These are phyloP conservation scores for Plectosphaerella plurivora DNA, from an alignment of 2,329 filamentous ascomycete genomes.

Conservation along the genomic window DNA sequence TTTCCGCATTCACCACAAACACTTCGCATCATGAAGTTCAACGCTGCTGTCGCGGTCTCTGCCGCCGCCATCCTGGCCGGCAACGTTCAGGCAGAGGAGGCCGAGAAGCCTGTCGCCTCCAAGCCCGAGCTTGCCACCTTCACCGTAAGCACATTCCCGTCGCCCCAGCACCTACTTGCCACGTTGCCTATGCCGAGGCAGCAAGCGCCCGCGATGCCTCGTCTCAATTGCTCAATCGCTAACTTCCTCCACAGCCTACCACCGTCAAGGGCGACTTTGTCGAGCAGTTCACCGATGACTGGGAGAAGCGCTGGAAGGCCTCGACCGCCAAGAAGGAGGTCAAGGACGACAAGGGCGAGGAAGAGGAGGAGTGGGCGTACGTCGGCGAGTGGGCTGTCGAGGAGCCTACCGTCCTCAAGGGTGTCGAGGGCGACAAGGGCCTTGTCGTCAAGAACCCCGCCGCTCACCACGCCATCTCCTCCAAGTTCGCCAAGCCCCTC, in stretches of 20 bases:
- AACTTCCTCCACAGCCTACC: conserved; percentile 60
- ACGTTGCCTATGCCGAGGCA: neutral
- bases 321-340: conserved; percentile 95
- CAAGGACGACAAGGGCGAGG: conserved; percentile 64
- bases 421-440: conserved; percentile 92
- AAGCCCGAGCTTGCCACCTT: conserved; percentile 72
- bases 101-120: conserved; percentile 55
- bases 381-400: conserved; percentile 96
- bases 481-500: conserved; percentile 95
- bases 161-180: neutral
- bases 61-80: conserved; percentile 70
- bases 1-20: conserved; percentile 6
- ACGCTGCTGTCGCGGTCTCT: conserved; percentile 70
- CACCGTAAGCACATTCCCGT: conserved; percentile 60
- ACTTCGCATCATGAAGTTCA: conserved; percentile 72
- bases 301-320: conserved; percentile 89
- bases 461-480: conserved; percentile 97
- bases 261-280: conserved; percentile 88
- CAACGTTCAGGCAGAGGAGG: conserved; percentile 65
- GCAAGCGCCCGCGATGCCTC: conserved; percentile 7
- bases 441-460: conserved; percentile 97
- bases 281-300: conserved; percentile 97
- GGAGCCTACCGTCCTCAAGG: conserved; percentile 86
- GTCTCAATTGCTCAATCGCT: neutral
- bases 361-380: conserved; percentile 95